These are phyloP conservation scores for Moelleriella libera DNA, from an alignment of 2,329 filamentous ascomycete genomes.

Conservation along the genomic window DNA sequence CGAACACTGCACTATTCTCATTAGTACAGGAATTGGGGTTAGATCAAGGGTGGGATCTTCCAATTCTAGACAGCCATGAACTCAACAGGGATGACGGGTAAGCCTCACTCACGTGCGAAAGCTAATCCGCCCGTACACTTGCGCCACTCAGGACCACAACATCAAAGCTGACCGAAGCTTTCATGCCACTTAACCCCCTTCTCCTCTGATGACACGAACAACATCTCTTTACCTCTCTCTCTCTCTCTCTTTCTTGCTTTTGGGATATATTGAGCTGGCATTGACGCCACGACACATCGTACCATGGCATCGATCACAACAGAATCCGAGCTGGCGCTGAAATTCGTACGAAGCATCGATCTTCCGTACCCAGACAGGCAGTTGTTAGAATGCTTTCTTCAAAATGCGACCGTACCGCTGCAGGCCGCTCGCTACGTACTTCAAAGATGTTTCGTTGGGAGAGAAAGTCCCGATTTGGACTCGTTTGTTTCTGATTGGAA, in stretches of 20 bases:
- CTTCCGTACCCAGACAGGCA: constrained; percentile 3
- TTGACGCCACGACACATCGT: not conserved
- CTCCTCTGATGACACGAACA: too few species aligned
- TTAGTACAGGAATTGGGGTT: not conserved
- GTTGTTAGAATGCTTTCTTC: constrained; percentile 4
- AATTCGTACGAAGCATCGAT: not conserved
- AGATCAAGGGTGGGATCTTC: not conserved
- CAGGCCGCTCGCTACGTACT: constrained; percentile 5
- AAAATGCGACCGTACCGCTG: constrained; percentile 2
- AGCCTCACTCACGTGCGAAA: too few species aligned
- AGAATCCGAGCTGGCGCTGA: not conserved
- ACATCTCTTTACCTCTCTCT: too few species aligned
- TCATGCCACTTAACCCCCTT: too few species aligned
- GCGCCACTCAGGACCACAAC: too few species aligned
- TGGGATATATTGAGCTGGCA: not conserved
- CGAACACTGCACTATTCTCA: not conserved
- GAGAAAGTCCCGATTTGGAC: not conserved
- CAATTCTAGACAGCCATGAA: not conserved
- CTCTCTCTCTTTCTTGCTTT: not conserved
- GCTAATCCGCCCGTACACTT: too few species aligned
- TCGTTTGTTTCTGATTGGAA: constrained; percentile 1
- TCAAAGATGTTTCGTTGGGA: constrained; percentile 1
- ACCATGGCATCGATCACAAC: not conserved
- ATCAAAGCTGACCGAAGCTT: too few species aligned
- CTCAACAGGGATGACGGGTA: too few species aligned